A percentile compares a stretch with the other conserved stretches of the same genome.
phyloP scores from a whole-genome alignment of 805 yeast species.

The Starmerella stigmatis region DNA sequence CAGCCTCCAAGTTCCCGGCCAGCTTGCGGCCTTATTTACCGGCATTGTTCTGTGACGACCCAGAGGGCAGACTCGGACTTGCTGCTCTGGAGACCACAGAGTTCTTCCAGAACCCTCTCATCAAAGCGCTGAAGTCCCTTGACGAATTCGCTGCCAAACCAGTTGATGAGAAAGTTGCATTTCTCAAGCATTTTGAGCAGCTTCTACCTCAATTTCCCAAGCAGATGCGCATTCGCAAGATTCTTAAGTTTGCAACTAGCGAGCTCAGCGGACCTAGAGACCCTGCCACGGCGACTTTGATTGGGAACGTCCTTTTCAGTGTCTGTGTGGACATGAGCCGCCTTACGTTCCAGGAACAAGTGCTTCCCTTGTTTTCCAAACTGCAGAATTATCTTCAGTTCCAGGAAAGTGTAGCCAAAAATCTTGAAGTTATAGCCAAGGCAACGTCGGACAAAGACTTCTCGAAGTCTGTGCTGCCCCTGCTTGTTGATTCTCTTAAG shows the following conservation, averaged over 20 bases:
- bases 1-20: constrained; percentile 43
- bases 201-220: constrained; percentile 51
- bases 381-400: constrained; percentile 35
- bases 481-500: constrained; percentile 33
- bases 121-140: constrained; percentile 66
- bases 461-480: constrained; percentile 38
- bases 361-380: constrained; percentile 40
- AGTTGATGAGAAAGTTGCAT: constrained; percentile 53
- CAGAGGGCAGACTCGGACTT: constrained; percentile 48
- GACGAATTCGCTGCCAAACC: constrained; percentile 75
- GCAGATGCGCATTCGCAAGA: constrained; percentile 50
- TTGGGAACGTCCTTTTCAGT: constrained; percentile 21
- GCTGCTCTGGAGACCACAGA: constrained; percentile 60
- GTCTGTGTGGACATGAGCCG: constrained; percentile 59
- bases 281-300: constrained; percentile 20
- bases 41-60: constrained; percentile 37
- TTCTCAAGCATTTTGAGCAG: constrained; percentile 52
- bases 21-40: constrained; percentile 27
- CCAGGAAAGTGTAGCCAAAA: constrained; percentile 39
- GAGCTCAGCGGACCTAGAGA: constrained; percentile 32
- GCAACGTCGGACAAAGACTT: constrained; percentile 48
- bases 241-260: constrained; percentile 58
- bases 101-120: constrained; percentile 72
- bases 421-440: constrained; percentile 38
- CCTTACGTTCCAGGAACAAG: constrained; percentile 62